A percentile compares a stretch with the other conserved stretches of the same genome.
phyloP scores from a whole-genome alignment of 2,329 filamentous ascomycete species.

The Fusarium marasasianum region DNA sequence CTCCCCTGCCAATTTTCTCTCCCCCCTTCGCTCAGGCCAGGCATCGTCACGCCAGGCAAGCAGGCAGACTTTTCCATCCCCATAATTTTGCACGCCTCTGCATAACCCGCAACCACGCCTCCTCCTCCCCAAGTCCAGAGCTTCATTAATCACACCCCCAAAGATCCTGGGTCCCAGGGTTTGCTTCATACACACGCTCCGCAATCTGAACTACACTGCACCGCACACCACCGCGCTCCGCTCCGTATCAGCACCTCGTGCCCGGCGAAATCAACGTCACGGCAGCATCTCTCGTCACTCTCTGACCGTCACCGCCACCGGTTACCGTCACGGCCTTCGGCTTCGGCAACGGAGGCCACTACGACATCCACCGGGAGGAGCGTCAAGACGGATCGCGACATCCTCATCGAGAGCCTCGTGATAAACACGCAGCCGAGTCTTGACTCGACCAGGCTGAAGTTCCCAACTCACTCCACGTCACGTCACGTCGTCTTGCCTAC shows the following conservation, averaged over 20 bases:
- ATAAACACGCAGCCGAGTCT: slow-evolving; percentile 17
- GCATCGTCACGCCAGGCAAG: slow-evolving; percentile 31
- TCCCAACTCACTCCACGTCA: slow-evolving; percentile 30
- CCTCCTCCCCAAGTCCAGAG: slow-evolving; percentile 45
- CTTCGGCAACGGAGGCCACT: slow-evolving; percentile 29
- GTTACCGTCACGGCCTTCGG: slow-evolving; percentile 34
- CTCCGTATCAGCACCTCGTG: slow-evolving; percentile 38
- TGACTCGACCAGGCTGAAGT: background rate
- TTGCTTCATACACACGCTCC: slow-evolving; percentile 43
- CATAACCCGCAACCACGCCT: slow-evolving; percentile 50
- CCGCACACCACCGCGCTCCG: slow-evolving; percentile 36
- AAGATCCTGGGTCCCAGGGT: slow-evolving; percentile 45
- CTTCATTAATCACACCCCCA: slow-evolving; percentile 55
- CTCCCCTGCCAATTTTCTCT: slow-evolving; percentile 27
- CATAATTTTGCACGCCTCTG: slow-evolving; percentile 49
- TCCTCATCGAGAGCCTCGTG: slow-evolving; percentile 21
- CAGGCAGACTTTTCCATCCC: slow-evolving; percentile 36
- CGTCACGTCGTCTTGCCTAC: slow-evolving; percentile 24
- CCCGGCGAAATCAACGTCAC: slow-evolving; percentile 36
- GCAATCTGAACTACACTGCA: slow-evolving; percentile 41
- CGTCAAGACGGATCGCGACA: slow-evolving; percentile 24
- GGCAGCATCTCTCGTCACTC: slow-evolving; percentile 22
- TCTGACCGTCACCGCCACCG: slow-evolving; percentile 36
- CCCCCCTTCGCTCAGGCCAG: slow-evolving; percentile 8
- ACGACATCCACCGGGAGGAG: slow-evolving; percentile 20